Conservation (phyloP, 768 basidiomycete genomes). For the Dentipellis fragilis region DNA sequence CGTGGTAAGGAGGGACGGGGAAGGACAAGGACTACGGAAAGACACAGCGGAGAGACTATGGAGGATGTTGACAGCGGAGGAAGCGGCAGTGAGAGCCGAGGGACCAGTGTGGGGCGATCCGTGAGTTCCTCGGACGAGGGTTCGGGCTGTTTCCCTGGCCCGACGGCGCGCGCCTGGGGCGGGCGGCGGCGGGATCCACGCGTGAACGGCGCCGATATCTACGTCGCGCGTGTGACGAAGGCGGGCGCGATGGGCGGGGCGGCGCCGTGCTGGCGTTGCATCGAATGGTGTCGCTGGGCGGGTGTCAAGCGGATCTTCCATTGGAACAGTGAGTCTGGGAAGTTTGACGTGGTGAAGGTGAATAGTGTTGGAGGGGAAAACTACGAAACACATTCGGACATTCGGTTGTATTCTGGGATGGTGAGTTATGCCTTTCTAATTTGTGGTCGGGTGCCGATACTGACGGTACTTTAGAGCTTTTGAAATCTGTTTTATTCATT, state of each 20-base stretch:
- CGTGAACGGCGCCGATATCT: constrained; percentile 44
- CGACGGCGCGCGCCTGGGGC: constrained; percentile 19
- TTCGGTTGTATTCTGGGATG: constrained; percentile 31
- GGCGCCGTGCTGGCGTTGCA: constrained; percentile 45
- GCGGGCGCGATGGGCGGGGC: constrained; percentile 35
- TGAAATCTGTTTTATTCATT: no score
- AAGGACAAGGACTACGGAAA: background rate
- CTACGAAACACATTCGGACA: constrained; percentile 39
- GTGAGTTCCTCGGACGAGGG: background rate
- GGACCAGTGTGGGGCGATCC: background rate
- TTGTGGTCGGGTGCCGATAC: background rate
- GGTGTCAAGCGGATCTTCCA: constrained; percentile 48
- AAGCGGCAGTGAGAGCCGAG: constrained; percentile 6
- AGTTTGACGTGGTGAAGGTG: constrained; percentile 37
- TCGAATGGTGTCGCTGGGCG: constrained; percentile 49
- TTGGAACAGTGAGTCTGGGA: constrained; percentile 29
- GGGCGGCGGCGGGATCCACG: constrained; percentile 28
- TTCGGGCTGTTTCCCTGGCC: background rate
- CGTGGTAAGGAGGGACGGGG: background rate
- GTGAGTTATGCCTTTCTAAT: constrained; percentile 22
- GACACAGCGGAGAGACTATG: no score
- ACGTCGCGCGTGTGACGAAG: constrained; percentile 41
- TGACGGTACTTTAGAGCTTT: background rate
- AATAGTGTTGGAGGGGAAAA: constrained; percentile 26
- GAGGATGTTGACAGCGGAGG: constrained; percentile 1